Evolutionary conservation across 2,329 filamentous ascomycete species (phyloP).

Genomic region (Cladosporium sp.): DNA sequence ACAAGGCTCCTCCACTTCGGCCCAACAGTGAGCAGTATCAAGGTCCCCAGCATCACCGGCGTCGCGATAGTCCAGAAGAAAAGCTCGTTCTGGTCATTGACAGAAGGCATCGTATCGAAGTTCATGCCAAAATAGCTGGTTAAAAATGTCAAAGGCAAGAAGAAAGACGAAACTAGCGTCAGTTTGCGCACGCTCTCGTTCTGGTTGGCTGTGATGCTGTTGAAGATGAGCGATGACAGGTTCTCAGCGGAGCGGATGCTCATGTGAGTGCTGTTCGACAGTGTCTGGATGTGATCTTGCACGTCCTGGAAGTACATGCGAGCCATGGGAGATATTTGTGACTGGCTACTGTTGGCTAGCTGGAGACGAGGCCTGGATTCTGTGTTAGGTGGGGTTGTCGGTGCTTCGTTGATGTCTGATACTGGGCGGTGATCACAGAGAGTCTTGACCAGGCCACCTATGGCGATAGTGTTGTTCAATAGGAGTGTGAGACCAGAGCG

Average conservation of each 20-base stretch:
- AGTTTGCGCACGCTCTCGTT: constrained; percentile 91
- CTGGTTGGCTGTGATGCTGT: constrained; percentile 83
- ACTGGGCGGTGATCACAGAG: constrained; percentile 76
- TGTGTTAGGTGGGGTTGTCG: not conserved
- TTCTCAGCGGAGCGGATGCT: constrained; percentile 72
- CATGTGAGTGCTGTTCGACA: constrained; percentile 75
- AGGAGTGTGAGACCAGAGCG: constrained; percentile 80
- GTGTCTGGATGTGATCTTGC: constrained; percentile 81
- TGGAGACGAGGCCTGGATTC: constrained; percentile 14
- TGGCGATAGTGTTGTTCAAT: constrained; percentile 76
- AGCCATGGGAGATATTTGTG: constrained; percentile 72
- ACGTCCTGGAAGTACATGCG: constrained; percentile 88
- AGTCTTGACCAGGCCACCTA: constrained; percentile 76
- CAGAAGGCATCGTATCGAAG: constrained; percentile 49
- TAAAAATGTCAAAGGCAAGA: constrained; percentile 83
- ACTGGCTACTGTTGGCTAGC: constrained; percentile 31
- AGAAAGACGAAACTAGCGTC: constrained; percentile 84
- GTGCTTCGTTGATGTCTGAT: constrained; percentile 15
- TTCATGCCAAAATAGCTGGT: constrained; percentile 67
- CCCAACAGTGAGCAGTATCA: constrained; percentile 56
- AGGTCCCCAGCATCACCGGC: constrained; percentile 79
- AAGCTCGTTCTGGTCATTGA: constrained; percentile 34
- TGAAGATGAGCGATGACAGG: constrained; percentile 90
- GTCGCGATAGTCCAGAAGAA: constrained; percentile 73
- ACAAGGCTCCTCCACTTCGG: constrained; percentile 7